Evolutionary conservation across 2,329 filamentous ascomycete genomes (phyloP).

Genomic region (Canariomyces notabilis): DNA sequence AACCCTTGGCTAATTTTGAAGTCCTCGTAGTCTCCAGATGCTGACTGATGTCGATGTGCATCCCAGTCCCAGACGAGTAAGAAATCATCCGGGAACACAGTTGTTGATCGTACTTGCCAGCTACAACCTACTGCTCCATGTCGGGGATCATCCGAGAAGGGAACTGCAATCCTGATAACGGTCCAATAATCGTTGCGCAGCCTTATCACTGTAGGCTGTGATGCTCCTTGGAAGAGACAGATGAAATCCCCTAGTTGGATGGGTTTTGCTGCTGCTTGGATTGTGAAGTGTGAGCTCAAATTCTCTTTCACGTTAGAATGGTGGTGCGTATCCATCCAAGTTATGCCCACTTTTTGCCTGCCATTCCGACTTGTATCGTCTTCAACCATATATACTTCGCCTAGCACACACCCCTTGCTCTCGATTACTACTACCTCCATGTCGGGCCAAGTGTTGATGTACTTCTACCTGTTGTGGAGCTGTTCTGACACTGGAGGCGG

Average conservation of each 20-base stretch:
- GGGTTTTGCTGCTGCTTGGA: slow-evolving; percentile 1
- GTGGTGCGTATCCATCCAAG: background rate
- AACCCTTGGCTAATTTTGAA: background rate
- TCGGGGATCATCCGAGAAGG: background rate
- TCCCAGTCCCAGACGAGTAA: background rate
- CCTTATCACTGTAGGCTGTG: background rate
- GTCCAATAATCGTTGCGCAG: background rate
- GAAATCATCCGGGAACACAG: background rate
- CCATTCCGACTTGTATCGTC: background rate
- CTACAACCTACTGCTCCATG: background rate
- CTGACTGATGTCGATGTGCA: background rate
- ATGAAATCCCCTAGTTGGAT: background rate
- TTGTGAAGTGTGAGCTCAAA: background rate
- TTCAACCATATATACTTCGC: background rate
- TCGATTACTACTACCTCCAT: slow-evolving; percentile 3
- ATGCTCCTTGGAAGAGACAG: background rate
- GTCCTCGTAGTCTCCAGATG: background rate
- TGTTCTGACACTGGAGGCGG: too few species aligned
- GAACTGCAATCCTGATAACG: background rate
- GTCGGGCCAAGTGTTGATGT: background rate
- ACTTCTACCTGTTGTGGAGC: background rate
- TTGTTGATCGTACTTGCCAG: background rate
- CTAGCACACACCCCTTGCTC: slow-evolving; percentile 5
- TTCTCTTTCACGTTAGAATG: background rate
- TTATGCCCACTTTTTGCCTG: background rate